A percentile compares a stretch with the other conserved stretches of the same genome.
These are phyloP conservation scores for Hysterangium stoloniferum DNA, from an alignment of 768 basidiomycete genomes.

Conservation along the genomic window DNA sequence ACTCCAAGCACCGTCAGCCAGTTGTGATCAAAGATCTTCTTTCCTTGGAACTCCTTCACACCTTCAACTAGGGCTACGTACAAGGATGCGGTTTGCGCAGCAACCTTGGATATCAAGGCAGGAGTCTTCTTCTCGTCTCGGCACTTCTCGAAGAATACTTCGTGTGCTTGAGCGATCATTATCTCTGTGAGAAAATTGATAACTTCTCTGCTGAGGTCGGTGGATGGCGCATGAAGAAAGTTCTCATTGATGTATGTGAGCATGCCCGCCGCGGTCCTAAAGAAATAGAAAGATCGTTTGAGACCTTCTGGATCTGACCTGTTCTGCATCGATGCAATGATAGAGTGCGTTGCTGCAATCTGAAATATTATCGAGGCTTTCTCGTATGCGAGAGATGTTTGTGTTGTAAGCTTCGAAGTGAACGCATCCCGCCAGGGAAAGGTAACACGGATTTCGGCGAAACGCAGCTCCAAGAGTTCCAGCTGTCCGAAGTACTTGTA, in stretches of 20 bases:
- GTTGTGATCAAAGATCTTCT: slow-evolving; percentile 90
- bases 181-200: slow-evolving; percentile 87
- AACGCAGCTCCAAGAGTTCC: slow-evolving; percentile 92
- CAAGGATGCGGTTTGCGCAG: slow-evolving; percentile 71
- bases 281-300: slow-evolving; percentile 91
- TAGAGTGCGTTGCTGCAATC: slow-evolving; percentile 88
- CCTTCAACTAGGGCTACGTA: slow-evolving; percentile 83
- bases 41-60: slow-evolving; percentile 93
- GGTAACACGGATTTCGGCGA: slow-evolving; percentile 92
- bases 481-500: slow-evolving; percentile 99
- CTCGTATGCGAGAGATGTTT: slow-evolving; percentile 95
- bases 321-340: slow-evolving; percentile 80
- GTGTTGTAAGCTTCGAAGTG: slow-evolving; percentile 86
- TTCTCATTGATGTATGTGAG: slow-evolving; percentile 99
- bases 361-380: slow-evolving; percentile 97
- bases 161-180: slow-evolving; percentile 89
- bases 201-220: slow-evolving; percentile 89
- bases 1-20: slow-evolving; percentile 88
- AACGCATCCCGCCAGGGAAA: slow-evolving; percentile 98
- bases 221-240: slow-evolving; percentile 95
- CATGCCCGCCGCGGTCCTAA: slow-evolving; percentile 88
- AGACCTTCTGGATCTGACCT: slow-evolving; percentile 85
- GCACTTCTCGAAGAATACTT: slow-evolving; percentile 93
- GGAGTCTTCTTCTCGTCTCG: slow-evolving; percentile 85
- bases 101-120: slow-evolving; percentile 76